Evolutionary conservation across 176 grass and related monocot species (phyloP).

Genomic region (Triticum turgidum): DNA sequence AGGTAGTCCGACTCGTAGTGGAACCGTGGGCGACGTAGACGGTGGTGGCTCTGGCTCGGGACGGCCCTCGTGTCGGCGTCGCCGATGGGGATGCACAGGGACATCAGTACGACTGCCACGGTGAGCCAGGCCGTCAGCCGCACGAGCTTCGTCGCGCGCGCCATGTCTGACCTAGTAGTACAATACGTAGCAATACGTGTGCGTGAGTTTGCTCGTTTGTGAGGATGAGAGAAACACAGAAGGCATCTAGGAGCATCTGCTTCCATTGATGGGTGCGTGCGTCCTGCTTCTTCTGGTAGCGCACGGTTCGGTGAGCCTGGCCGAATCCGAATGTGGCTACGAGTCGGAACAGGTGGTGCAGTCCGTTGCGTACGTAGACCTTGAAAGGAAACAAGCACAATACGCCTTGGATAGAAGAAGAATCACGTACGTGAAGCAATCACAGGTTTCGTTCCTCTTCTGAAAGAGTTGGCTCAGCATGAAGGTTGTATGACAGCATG

Average conservation of each 20-base stretch:
- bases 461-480: background rate
- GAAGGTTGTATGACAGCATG: background rate
- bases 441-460: background rate
- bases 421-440: background rate
- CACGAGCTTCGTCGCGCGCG: background rate
- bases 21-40: background rate
- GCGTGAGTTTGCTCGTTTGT: too few relatives aligned
- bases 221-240: too few relatives aligned
- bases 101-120: too few relatives aligned
- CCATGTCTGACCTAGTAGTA: background rate
- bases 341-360: background rate
- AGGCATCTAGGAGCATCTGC: too few relatives aligned
- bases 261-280: background rate
- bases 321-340: background rate
- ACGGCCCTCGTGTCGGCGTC: too few relatives aligned
- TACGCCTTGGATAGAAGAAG: background rate
- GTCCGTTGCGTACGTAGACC: background rate
- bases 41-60: background rate
- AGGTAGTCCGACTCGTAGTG: background rate
- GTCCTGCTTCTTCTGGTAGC: background rate
- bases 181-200: too few relatives aligned
- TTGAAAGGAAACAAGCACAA: background rate
- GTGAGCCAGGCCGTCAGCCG: background rate
- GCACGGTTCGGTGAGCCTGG: background rate
- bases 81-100: too few relatives aligned